phyloP scores from a whole-genome alignment of 169 alveolate genomes.

The Plasmodium fragile region DNA sequence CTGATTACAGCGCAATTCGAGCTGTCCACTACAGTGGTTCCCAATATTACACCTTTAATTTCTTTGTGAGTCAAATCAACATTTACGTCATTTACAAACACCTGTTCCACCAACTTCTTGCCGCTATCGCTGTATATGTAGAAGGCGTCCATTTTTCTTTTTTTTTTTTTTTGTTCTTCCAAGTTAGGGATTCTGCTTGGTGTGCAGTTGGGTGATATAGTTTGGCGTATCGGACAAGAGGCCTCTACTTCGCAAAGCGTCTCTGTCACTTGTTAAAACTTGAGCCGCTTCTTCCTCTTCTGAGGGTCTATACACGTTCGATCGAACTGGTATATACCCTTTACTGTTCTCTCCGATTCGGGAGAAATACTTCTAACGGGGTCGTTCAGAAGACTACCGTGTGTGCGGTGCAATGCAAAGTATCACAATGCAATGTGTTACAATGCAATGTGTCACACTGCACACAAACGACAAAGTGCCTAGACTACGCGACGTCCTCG shows the following conservation, averaged over 20 bases:
- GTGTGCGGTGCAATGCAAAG: background rate
- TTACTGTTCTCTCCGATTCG: background rate
- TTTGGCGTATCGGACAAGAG: background rate
- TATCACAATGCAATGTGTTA: background rate
- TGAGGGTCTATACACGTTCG: background rate
- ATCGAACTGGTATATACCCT: background rate
- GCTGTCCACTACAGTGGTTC: background rate
- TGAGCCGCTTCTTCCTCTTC: background rate
- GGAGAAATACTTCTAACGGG: background rate
- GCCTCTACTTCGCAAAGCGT: background rate
- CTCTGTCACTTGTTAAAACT: too few species aligned
- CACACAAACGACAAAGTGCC: background rate
- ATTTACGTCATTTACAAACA: conserved; percentile 2
- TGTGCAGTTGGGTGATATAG: background rate
- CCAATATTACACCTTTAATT: conserved; percentile 9
- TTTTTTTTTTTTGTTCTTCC: background rate
- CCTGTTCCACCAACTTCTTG: conserved; percentile 25
- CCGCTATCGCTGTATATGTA: conserved; percentile 25
- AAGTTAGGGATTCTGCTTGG: background rate
- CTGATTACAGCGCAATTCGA: conserved; percentile 6
- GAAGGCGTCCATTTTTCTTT: conserved; percentile 39
- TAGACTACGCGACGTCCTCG: background rate
- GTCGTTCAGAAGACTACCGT: background rate
- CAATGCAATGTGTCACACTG: background rate
- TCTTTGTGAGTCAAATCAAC: background rate